Evolutionary conservation across 495 filamentous ascomycete genomes (phyloP).

Genomic region (Hypoxylon lenormandii): DNA sequence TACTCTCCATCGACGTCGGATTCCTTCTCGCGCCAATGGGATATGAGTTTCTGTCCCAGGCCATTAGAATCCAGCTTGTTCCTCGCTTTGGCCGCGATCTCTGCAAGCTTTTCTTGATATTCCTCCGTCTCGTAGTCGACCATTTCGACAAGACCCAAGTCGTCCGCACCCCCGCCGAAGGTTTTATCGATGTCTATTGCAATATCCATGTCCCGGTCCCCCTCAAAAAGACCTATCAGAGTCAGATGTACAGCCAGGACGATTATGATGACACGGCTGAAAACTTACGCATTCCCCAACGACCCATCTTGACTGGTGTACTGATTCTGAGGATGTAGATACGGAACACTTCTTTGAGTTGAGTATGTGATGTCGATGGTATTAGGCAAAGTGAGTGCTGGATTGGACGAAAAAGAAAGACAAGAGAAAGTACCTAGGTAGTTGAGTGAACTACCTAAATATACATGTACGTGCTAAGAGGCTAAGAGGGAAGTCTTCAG

Average conservation of each 20-base stretch:
- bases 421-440: no score
- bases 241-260: not conserved
- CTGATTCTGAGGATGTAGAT: not conserved
- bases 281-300: slow-evolving; percentile 28
- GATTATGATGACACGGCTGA: no score
- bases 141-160: not conserved
- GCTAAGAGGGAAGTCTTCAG: no score
- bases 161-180: not conserved
- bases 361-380: no score
- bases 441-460: no score
- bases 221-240: slow-evolving; percentile 20
- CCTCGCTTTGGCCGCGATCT: not conserved
- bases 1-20: slow-evolving; percentile 15
- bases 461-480: no score
- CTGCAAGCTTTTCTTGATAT: not conserved
- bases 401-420: no score
- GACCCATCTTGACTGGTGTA: slow-evolving; percentile 11
- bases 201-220: slow-evolving; percentile 11
- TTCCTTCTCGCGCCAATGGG: slow-evolving; percentile 22
- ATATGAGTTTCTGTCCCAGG: slow-evolving; percentile 3
- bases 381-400: no score
- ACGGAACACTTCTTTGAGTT: not conserved
- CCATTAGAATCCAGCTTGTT: slow-evolving; percentile 11
- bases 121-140: slow-evolving; percentile 3
- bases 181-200: not conserved